Conservation (phyloP, 108 stramenopile species). For the Craspedostauros australis region DNA sequence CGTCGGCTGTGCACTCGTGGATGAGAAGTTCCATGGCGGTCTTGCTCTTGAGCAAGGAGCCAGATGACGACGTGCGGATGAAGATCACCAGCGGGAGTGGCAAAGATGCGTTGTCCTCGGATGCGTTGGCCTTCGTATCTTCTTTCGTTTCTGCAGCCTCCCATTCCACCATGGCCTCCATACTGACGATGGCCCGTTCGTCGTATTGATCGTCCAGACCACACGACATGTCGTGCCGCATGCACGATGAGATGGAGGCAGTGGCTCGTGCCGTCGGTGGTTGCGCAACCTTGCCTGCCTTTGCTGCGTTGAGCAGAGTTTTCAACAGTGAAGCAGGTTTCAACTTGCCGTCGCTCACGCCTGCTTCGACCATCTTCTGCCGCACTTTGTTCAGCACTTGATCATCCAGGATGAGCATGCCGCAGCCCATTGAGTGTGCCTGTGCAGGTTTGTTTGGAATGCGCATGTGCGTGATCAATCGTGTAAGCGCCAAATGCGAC, state of each 20-base stretch:
- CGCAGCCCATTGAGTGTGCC: conserved; percentile 78
- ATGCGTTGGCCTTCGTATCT: conserved; percentile 2
- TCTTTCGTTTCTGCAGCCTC: conserved; percentile 50
- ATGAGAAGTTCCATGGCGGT: conserved; percentile 68
- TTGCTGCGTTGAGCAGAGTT: conserved; percentile 52
- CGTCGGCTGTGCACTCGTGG: conserved; percentile 61
- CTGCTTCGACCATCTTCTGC: conserved; percentile 34
- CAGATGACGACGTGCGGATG: conserved; percentile 60
- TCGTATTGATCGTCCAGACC: conserved; percentile 81
- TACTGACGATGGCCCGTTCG: conserved; percentile 62
- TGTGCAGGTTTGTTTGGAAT: too few relatives aligned
- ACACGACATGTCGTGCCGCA: conserved; percentile 60
- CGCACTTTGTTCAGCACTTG: conserved; percentile 52
- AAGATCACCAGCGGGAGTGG: conserved; percentile 69
- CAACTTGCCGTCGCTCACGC: conserved; percentile 40
- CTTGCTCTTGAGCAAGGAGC: conserved; percentile 68
- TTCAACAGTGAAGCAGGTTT: conserved; percentile 53
- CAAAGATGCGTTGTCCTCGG: not conserved
- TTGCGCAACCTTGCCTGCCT: conserved; percentile 22
- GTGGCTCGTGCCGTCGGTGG: conserved; percentile 1
- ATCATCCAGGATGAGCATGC: conserved; percentile 69
- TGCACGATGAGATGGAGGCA: conserved; percentile 58
- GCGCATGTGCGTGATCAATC: too few relatives aligned
- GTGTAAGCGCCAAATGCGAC: too few relatives aligned
- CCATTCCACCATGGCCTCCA: conserved; percentile 50